Evolutionary conservation across 495 filamentous ascomycete genomes (phyloP), one percentile per base, ranked within the genome.

Genomic region (Friedmanniomyces simplex): DNA sequence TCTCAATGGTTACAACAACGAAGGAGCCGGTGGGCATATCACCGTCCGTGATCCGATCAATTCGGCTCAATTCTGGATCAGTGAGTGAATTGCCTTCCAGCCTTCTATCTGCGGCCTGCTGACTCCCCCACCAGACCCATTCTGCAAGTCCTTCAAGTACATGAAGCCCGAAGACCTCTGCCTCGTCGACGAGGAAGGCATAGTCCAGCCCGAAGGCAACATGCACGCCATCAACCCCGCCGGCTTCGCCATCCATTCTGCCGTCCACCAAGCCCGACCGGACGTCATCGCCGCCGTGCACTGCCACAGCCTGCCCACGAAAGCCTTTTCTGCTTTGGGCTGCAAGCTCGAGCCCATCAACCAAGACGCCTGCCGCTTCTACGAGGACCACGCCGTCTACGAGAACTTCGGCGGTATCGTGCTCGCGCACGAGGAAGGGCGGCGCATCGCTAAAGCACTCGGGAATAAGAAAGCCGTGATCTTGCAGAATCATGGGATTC

Each of bases 241-340:
- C 11, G 82, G 70, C 34, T 73, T 67, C 58, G 65, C 69, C 42
- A 73, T 73, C 50, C 71, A 73, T 52, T 52, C 57, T 16, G 71
- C 71, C 2, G 69, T 91, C 36, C 87, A 89, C 61, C 62, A 72
- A 16, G 85, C 84, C 0, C 74, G 86, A 12, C 85, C 85, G 0
- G 86, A 89, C 54, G 81, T 89, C 11, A 69, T 78, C 28, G 85
- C 83, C 61, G 86, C 85, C 0, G 84, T 84, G 1, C 87, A 91
- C 63, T 79, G 79, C 46, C 87, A 91, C 59, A 81, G 76, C 52
- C 72, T 88, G 18, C 78, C 89, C 63, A 87, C 86, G 10, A 76
- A 82, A 24, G 71, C 82, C 13, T 89, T 88, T 66, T 82, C 80
- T 50, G 63, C 82, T 0, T 72, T 88, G 0, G 86, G 86, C 1